Conservation (phyloP, 2,329 filamentous ascomycete genomes). For the Penicillium polonicum region DNA sequence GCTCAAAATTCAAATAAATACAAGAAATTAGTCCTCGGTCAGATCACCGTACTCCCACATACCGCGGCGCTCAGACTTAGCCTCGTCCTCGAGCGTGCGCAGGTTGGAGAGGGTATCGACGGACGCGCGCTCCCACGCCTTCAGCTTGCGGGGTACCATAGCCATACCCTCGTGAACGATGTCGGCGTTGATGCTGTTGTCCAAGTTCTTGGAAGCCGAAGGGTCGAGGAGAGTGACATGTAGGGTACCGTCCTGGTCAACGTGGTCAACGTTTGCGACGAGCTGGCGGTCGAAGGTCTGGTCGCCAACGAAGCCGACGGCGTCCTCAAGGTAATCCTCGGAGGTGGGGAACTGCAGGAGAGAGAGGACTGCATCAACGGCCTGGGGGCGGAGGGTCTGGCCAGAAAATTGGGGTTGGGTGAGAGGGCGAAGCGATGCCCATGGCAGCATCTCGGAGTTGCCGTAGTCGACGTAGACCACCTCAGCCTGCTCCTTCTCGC, state of each 20-base stretch:
- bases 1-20: conserved; percentile 9
- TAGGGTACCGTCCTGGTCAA: conserved; percentile 75
- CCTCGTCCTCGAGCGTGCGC: conserved; percentile 70
- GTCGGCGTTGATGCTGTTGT: conserved; percentile 86
- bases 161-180: conserved; percentile 79
- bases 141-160: conserved; percentile 89
- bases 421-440: conserved; percentile 79
- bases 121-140: conserved; percentile 82
- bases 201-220: conserved; percentile 59
- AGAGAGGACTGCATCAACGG: conserved; percentile 79
- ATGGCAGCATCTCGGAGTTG: conserved; percentile 85
- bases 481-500: conserved; percentile 81
- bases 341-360: conserved; percentile 84
- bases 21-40: conserved; percentile 69
- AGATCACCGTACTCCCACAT: conserved; percentile 99
- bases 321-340: conserved; percentile 78
- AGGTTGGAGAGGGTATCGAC: conserved; percentile 69
- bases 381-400: conserved; percentile 82
- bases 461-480: conserved; percentile 95
- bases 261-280: conserved; percentile 86
- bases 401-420: conserved; percentile 73
- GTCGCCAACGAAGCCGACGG: conserved; percentile 71
- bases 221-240: conserved; percentile 88
- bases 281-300: conserved; percentile 72
- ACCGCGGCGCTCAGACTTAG: conserved; percentile 75